Evolutionary conservation across 2,329 filamentous ascomycete genomes (phyloP).

Genomic region (Alternaria sp.): DNA sequence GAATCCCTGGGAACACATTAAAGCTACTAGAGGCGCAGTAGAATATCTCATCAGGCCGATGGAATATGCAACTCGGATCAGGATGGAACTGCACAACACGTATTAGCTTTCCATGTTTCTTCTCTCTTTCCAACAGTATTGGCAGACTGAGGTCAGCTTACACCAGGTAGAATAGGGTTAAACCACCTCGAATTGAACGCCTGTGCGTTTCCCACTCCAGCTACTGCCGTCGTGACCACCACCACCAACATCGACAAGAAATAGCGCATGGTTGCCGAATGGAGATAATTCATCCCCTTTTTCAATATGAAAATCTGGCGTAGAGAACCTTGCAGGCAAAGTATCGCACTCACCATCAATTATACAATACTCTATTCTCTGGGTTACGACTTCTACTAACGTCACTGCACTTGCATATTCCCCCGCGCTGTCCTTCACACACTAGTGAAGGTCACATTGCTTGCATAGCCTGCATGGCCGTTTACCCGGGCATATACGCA

Average conservation of each 20-base stretch:
- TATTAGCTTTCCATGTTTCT: background rate
- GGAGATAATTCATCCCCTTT: background rate
- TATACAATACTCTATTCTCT: background rate
- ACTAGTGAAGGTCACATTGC: background rate
- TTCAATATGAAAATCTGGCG: background rate
- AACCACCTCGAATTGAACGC: slow-evolving; percentile 23
- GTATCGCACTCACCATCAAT: background rate
- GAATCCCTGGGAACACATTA: slow-evolving; percentile 62
- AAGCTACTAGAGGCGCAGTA: slow-evolving; percentile 64
- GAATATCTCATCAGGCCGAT: slow-evolving; percentile 57
- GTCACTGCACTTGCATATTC: background rate
- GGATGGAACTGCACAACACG: slow-evolving; percentile 52
- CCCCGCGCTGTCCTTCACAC: background rate
- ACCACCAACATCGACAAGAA: background rate
- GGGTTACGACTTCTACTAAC: background rate
- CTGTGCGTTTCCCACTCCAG: slow-evolving; percentile 1
- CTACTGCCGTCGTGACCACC: background rate
- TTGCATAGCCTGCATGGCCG: background rate
- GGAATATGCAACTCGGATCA: slow-evolving; percentile 59
- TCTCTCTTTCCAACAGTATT: background rate
- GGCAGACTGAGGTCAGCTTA: background rate
- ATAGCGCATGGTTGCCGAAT: background rate
- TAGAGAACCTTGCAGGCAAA: background rate
- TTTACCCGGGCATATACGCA: background rate
- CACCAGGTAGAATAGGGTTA: slow-evolving; percentile 61